Percentiles rank a stretch among this genome's conserved stretches.
Evolutionary conservation across 1,284 basidiomycete genomes (phyloP).

Genomic region (Takashimella koratensis): DNA sequence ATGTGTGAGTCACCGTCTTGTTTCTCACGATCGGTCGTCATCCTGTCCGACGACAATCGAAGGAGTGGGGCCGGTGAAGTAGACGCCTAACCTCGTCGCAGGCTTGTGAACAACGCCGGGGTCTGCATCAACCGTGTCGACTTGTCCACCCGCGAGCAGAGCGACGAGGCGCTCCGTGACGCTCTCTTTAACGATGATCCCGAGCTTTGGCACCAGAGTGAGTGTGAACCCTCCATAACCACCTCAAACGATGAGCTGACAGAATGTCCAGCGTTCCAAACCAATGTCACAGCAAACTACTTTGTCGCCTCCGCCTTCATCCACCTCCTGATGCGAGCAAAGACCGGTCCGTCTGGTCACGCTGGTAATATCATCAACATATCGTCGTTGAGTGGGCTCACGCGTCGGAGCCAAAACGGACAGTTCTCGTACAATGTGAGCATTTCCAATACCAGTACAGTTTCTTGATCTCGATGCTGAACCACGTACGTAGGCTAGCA

Average conservation of each 20-base stretch:
- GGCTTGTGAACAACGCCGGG: conserved; percentile 7
- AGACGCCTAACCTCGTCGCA: too few relatives aligned
- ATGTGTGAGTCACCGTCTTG: not conserved
- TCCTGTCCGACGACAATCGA: too few relatives aligned
- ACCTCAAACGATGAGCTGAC: not conserved
- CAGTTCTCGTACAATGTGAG: not conserved
- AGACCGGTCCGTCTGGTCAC: not conserved
- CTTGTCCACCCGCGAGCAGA: not conserved
- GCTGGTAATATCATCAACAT: not conserved
- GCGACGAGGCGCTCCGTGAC: conserved; percentile 1
- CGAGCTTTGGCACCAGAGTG: conserved; percentile 3
- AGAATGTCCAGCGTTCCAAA: not conserved
- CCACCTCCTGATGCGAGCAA: not conserved
- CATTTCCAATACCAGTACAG: too few relatives aligned
- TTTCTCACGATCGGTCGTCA: not conserved
- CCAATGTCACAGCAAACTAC: not conserved
- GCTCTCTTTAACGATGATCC: conserved; percentile 5
- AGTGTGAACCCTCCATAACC: too few relatives aligned
- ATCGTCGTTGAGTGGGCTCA: not conserved
- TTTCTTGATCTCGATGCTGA: too few relatives aligned
- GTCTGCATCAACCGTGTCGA: conserved; percentile 2
- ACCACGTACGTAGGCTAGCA: not conserved
- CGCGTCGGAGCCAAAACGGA: not conserved
- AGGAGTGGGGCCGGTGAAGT: too few relatives aligned
- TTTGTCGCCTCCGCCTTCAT: not conserved